Evolutionary conservation across 352 stramenopile species (phyloP).

Genomic region (Pythium aquatile): DNA sequence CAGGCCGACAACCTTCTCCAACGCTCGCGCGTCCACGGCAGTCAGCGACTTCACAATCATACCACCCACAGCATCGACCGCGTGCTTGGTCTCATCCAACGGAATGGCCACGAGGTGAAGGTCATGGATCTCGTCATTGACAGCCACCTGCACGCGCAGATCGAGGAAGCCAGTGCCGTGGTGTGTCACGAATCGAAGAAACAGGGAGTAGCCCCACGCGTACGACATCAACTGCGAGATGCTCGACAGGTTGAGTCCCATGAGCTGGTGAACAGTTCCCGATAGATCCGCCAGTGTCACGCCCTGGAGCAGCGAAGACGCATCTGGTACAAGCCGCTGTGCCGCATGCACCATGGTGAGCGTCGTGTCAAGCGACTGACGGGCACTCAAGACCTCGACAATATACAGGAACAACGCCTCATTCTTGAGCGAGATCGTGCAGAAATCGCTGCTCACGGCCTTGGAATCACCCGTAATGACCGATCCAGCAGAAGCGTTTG

Average conservation of each 20-base stretch:
- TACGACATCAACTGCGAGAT: conserved; percentile 36
- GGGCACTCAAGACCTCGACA: conserved; percentile 29
- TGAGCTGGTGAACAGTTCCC: conserved; percentile 34
- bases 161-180: conserved; percentile 43
- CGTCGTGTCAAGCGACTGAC: conserved; percentile 30
- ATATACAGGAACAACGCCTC: conserved; percentile 40
- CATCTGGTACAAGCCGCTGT: conserved; percentile 32
- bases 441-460: conserved; percentile 19
- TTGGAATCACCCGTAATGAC: conserved; percentile 24
- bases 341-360: conserved; percentile 37
- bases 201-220: conserved; percentile 44
- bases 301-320: conserved; percentile 9
- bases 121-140: conserved; percentile 48
- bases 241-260: conserved; percentile 35
- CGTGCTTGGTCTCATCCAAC: conserved; percentile 35
- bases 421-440: conserved; percentile 30
- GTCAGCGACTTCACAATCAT: conserved; percentile 33
- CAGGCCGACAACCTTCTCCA: conserved; percentile 49
- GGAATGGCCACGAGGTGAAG: conserved; percentile 43
- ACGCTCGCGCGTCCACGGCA: conserved; percentile 30
- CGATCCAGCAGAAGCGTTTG: conserved; percentile 4
- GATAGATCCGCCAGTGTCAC: conserved; percentile 27
- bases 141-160: conserved; percentile 36
- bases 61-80: conserved; percentile 26
- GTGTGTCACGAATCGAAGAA: conserved; percentile 37